Conservation (phyloP, 169 alveolate genomes). For the Eimeria maxima region DNA sequence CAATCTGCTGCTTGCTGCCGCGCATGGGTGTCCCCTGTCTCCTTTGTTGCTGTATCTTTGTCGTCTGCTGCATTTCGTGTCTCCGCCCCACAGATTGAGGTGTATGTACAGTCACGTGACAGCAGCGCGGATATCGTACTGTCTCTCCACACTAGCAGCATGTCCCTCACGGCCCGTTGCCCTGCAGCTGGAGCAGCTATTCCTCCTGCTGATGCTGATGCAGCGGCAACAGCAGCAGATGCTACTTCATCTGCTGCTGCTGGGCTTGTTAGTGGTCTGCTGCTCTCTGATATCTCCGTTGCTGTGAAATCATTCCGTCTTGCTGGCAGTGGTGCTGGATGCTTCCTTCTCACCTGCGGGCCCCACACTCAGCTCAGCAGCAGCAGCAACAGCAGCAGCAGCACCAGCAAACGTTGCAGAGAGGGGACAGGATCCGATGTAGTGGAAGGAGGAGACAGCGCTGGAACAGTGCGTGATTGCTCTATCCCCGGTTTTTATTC, state of each 20-base stretch:
- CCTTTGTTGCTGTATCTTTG: neutral
- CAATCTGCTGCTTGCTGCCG: neutral
- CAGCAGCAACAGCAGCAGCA: constrained; percentile 52
- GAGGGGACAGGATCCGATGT: neutral
- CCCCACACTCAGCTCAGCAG: constrained; percentile 8
- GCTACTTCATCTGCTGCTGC: constrained; percentile 1
- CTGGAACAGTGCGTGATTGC: neutral
- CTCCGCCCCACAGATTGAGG: constrained; percentile 37
- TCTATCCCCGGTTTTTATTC: neutral
- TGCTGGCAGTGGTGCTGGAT: constrained; percentile 1
- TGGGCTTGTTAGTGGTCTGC: neutral
- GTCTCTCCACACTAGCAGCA: neutral
- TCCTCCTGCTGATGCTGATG: neutral
- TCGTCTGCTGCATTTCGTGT: neutral
- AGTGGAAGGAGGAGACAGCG: neutral
- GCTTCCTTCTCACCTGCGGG: neutral
- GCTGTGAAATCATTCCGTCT: neutral
- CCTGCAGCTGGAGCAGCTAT: constrained; percentile 4
- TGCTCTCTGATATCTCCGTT: constrained; percentile 1
- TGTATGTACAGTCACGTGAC: constrained; percentile 14
- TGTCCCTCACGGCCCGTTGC: neutral
- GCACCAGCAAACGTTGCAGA: constrained; percentile 5
- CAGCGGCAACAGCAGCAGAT: neutral
- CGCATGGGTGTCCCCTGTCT: neutral
- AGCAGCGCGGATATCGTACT: neutral